Percentiles rank a stretch among this genome's conserved stretches.
Conservation (phyloP, 2,329 filamentous ascomycete species). For the Zymoseptoria pseudotritici region DNA sequence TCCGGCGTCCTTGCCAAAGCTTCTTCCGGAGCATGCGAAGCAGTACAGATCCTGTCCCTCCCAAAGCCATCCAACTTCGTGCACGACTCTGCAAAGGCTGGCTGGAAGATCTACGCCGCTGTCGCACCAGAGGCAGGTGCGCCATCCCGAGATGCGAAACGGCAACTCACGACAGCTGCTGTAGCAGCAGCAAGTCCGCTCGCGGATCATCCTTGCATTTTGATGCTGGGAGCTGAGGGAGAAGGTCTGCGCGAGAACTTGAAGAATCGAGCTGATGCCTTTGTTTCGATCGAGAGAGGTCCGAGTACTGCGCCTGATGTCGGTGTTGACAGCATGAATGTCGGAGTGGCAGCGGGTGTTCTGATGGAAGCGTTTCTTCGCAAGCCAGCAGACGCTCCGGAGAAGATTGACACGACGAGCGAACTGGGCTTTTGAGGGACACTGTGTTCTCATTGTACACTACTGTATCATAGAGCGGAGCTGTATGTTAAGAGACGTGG, state of each 20-base stretch:
- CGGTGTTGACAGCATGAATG: conserved; percentile 82
- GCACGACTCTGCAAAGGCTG: conserved; percentile 55
- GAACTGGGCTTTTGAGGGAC: conserved; percentile 6
- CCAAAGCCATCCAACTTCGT: conserved; percentile 64
- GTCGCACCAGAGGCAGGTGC: conserved; percentile 37
- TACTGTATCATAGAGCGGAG: not conserved
- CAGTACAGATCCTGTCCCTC: conserved; percentile 65
- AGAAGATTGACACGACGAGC: conserved; percentile 4
- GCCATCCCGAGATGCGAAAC: conserved; percentile 2
- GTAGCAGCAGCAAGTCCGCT: conserved; percentile 21
- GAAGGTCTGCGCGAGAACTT: conserved; percentile 61
- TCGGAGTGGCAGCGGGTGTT: conserved; percentile 77
- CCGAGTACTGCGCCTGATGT: conserved; percentile 34
- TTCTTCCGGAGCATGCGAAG: conserved; percentile 79
- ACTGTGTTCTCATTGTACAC: not conserved
- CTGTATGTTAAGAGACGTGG: not conserved
- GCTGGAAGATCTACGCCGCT: conserved; percentile 80
- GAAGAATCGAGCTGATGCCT: conserved; percentile 56
- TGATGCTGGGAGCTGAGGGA: conserved; percentile 79
- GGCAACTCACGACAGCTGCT: conserved; percentile 8
- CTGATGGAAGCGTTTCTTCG: conserved; percentile 59
- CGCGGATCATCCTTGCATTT: conserved; percentile 55
- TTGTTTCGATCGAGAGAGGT: conserved; percentile 49
- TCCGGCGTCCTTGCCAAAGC: conserved; percentile 77
- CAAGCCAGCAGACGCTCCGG: conserved; percentile 13